Percentiles rank a stretch among this genome's conserved stretches.
These are phyloP conservation scores for Penicillium crystallinum DNA, from an alignment of 495 filamentous ascomycete genomes.

Conservation along the genomic window DNA sequence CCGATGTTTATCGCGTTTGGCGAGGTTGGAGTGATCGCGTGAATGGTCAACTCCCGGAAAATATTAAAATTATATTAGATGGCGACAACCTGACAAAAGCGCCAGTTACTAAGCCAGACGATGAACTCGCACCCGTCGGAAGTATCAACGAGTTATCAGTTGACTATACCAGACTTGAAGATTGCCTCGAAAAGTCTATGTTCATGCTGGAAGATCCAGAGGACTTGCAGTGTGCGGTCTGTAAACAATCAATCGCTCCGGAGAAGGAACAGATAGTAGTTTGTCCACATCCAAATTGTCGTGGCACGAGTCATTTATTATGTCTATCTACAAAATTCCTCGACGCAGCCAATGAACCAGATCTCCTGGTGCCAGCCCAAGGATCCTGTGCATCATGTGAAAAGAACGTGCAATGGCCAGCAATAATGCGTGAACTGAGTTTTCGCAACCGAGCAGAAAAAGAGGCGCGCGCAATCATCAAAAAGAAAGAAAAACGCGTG, in stretches of 20 bases:
- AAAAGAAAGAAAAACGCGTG: constrained; percentile 37
- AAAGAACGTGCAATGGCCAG: constrained; percentile 59
- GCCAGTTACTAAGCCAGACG: not conserved
- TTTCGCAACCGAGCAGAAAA: constrained; percentile 62
- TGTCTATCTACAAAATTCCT: constrained; percentile 72
- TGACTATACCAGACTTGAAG: constrained; percentile 59
- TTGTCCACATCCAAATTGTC: constrained; percentile 64
- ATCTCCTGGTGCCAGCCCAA: constrained; percentile 57
- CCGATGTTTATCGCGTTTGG: constrained; percentile 67
- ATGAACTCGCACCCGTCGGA: constrained; percentile 12
- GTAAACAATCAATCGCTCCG: constrained; percentile 44
- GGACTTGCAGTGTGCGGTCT: constrained; percentile 59
- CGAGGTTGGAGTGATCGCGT: constrained; percentile 49
- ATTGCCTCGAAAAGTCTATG: constrained; percentile 66
- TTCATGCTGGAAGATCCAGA: constrained; percentile 56
- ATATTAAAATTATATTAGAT: constrained; percentile 54
- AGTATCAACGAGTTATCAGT: constrained; percentile 55
- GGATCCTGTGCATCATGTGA: constrained; percentile 73
- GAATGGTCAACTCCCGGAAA: constrained; percentile 40
- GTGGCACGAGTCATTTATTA: constrained; percentile 62
- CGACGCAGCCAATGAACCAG: constrained; percentile 29
- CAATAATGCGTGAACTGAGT: constrained; percentile 76
- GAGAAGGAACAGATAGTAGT: constrained; percentile 54
- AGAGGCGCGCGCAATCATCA: constrained; percentile 60
- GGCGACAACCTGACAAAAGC: constrained; percentile 18